A percentile compares a stretch with the other conserved stretches of the same genome.
phyloP scores from a whole-genome alignment of 2,329 filamentous ascomycete genomes.

The Calonectria pseudoturangicola region DNA sequence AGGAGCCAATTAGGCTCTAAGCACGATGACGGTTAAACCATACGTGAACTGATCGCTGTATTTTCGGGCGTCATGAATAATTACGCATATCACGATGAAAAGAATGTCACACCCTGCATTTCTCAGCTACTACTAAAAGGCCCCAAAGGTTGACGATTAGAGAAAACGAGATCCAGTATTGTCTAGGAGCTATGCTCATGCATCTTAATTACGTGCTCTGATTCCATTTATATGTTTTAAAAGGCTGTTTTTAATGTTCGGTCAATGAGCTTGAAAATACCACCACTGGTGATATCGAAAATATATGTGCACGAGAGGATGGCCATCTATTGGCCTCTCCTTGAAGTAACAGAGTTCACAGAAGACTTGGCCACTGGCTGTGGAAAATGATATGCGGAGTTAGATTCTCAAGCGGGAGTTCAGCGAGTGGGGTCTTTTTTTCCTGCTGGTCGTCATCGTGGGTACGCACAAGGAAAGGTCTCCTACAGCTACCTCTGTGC shows the following conservation, averaged over 20 bases:
- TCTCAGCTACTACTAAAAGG: slow-evolving; percentile 37
- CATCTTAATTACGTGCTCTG: too few species aligned
- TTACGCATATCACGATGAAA: neutral
- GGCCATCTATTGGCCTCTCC: neutral
- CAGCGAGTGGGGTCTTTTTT: neutral
- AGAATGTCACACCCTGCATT: slow-evolving; percentile 35
- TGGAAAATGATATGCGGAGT: neutral
- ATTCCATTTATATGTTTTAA: too few species aligned
- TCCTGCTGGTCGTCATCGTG: neutral
- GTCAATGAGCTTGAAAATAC: too few species aligned
- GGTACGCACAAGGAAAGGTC: neutral
- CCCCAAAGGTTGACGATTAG: slow-evolving; percentile 34
- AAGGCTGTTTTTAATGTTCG: too few species aligned
- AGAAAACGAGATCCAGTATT: slow-evolving; percentile 38
- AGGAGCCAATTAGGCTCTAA: neutral
- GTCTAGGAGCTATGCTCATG: neutral
- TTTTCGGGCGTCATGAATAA: neutral
- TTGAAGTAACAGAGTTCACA: neutral
- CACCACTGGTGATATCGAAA: neutral
- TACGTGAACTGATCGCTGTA: neutral
- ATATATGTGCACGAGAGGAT: neutral
- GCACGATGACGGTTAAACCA: neutral
- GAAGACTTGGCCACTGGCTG: neutral
- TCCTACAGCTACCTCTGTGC: neutral
- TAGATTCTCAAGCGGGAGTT: neutral